Percentiles rank a stretch among this genome's conserved stretches.
Evolutionary conservation across 176 grass and related monocot genomes (phyloP).

Genomic region (Paspalum vaginatum): DNA sequence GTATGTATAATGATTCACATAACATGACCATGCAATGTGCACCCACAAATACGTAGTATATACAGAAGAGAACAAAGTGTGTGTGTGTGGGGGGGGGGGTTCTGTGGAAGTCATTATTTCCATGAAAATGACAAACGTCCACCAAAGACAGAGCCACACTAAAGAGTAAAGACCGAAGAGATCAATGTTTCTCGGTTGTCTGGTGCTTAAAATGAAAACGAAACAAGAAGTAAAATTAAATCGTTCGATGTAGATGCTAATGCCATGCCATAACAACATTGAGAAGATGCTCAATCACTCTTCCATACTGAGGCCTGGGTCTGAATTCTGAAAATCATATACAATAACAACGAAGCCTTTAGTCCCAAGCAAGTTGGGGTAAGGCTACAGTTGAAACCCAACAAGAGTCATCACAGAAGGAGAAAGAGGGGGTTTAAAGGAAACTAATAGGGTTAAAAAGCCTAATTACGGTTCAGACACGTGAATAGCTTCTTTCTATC

Average conservation of each 20-base stretch:
- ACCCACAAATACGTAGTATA: neutral
- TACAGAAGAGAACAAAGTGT: neutral
- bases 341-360: no score
- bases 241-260: neutral
- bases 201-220: neutral
- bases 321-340: neutral
- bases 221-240: slow-evolving; percentile 16
- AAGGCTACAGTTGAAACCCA: no score
- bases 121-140: neutral
- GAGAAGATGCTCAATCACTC: slow-evolving; percentile 6
- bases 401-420: no score
- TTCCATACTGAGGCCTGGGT: slow-evolving; percentile 15
- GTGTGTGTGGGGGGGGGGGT: no score
- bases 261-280: slow-evolving; percentile 14
- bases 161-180: neutral
- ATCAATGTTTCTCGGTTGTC: neutral
- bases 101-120: slow-evolving; percentile 8
- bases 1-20: slow-evolving; percentile 25
- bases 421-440: no score
- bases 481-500: no score
- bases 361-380: no score
- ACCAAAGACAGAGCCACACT: slow-evolving; percentile 16
- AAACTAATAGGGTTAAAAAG: no score
- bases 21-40: slow-evolving; percentile 44
- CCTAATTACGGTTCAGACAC: no score